Evolutionary conservation across 129 eudicot species (phyloP), one percentile per base, ranked within the genome.

Genomic region (Centrapalus pauciflorus): DNA sequence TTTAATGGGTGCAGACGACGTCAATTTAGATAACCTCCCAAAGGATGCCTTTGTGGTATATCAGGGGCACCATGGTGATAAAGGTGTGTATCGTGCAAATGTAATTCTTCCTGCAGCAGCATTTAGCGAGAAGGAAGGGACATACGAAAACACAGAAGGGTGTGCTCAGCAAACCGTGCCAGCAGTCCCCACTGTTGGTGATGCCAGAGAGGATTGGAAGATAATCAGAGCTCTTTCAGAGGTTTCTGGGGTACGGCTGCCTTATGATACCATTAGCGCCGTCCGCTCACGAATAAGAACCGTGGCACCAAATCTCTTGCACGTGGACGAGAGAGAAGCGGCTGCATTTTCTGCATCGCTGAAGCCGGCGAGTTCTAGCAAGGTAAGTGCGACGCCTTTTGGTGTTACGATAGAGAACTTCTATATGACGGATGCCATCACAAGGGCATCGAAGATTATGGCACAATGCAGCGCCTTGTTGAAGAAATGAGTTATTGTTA

Each of bases 1-100:
- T 69, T 50, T 93, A 29, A 93, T 93, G 99, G 99, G 99, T 1
- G 95, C 99, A 2, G 99, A 93, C 73, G 99, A 93, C 49, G 84
- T 78, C 25, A 73, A 76, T 71, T 70, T 93, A 71, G 95, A 89
- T 19, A 86, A 82, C 49, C 75, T 89, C 23, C 88, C 96, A 1
- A 82, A 80, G 25, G 99, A 93, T 45, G 96, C 99, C 10, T 93
- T 93, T 48, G 99, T 93, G 14, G 95, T 93, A 28, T 93, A 93
- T 61, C 99, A 93, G 73, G 99, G 99, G 0, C 99, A 93, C 77
- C 99, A 93, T 66, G 99, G 99, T 3, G 99, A 93, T 54, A 75
- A 71, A 19, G 81, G 96, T 17, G 99, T 93, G 11, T 93, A 93
- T 49, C 82, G 96, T 49, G 99, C 99, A 4, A 89, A 93, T 64